Conservation (phyloP, 2,329 filamentous ascomycete genomes). For the Elsinoe fawcettii region DNA sequence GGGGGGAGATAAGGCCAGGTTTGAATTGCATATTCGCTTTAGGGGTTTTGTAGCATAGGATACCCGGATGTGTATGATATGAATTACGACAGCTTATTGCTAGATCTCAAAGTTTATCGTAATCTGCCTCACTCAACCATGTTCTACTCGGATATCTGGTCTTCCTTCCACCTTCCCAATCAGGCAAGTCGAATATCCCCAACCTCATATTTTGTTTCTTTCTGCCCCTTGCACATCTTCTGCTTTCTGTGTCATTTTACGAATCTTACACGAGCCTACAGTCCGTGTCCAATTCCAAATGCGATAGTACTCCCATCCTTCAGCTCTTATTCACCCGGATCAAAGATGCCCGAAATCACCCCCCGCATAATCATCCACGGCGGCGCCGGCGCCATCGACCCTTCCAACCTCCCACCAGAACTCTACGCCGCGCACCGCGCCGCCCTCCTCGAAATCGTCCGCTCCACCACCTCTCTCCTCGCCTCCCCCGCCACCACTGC, state of each 20-base stretch:
- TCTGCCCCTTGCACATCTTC: background rate
- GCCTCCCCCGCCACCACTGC: slow-evolving; percentile 44
- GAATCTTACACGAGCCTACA: background rate
- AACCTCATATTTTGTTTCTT: background rate
- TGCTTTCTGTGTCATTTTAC: no score
- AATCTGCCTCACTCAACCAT: no score
- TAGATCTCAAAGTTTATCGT: no score
- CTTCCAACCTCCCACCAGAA: slow-evolving; percentile 30
- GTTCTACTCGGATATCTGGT: no score
- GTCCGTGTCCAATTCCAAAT: no score
- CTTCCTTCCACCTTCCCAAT: background rate
- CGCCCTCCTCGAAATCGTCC: slow-evolving; percentile 33
- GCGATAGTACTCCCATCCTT: no score
- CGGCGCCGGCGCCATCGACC: slow-evolving; percentile 41
- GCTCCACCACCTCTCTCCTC: slow-evolving; percentile 26
- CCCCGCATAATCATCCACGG: slow-evolving; percentile 44
- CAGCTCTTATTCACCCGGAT: background rate
- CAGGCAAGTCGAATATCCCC: slow-evolving; percentile 3
- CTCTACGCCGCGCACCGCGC: slow-evolving; percentile 33
- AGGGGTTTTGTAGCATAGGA: background rate
- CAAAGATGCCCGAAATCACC: slow-evolving; percentile 18
- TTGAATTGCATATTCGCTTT: background rate
- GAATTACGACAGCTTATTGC: background rate
- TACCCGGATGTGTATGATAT: slow-evolving; percentile 1
- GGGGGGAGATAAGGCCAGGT: background rate